phyloP scores from a whole-genome alignment of 768 basidiomycete species.

The Boletellus ananiceps region DNA sequence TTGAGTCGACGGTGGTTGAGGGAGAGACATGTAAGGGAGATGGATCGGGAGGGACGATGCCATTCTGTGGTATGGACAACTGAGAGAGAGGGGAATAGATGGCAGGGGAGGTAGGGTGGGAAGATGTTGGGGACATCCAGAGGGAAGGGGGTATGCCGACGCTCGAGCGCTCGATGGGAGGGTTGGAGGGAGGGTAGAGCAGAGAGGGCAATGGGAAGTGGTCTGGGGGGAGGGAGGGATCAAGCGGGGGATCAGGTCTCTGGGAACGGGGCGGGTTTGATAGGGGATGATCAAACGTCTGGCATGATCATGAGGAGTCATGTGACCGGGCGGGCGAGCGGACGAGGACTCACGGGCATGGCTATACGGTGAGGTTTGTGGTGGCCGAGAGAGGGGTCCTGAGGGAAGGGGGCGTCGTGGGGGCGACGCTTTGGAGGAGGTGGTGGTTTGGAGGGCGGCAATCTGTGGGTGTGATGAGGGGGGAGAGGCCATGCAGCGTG shows the following conservation, averaged over 20 bases:
- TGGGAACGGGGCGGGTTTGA: constrained; percentile 12
- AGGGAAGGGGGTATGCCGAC: constrained; percentile 66
- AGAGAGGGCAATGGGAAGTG: constrained; percentile 13
- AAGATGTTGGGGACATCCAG: constrained; percentile 76
- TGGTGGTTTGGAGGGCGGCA: constrained; percentile 28
- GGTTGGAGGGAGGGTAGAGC: constrained; percentile 13
- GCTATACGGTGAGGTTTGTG: constrained; percentile 18
- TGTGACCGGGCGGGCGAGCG: neutral
- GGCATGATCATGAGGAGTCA: constrained; percentile 1
- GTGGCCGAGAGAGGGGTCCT: constrained; percentile 6
- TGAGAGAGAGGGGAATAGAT: constrained; percentile 37
- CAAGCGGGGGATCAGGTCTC: constrained; percentile 9
- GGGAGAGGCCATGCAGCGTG: constrained; percentile 28
- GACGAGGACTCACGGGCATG: constrained; percentile 11
- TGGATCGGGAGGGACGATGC: constrained; percentile 28
- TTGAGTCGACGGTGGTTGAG: constrained; percentile 45
- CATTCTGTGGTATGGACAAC: constrained; percentile 33
- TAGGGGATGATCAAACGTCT: constrained; percentile 20
- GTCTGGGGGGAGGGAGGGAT: constrained; percentile 9
- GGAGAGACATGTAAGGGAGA: constrained; percentile 38
- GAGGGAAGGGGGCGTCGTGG: constrained; percentile 12
- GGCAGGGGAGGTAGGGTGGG: constrained; percentile 42
- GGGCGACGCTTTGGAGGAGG: constrained; percentile 25
- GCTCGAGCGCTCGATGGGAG: constrained; percentile 46
- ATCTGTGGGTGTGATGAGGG: constrained; percentile 25